phyloP scores from a whole-genome alignment of 108 stramenopile species.

The Poteriospumella lacustris region DNA sequence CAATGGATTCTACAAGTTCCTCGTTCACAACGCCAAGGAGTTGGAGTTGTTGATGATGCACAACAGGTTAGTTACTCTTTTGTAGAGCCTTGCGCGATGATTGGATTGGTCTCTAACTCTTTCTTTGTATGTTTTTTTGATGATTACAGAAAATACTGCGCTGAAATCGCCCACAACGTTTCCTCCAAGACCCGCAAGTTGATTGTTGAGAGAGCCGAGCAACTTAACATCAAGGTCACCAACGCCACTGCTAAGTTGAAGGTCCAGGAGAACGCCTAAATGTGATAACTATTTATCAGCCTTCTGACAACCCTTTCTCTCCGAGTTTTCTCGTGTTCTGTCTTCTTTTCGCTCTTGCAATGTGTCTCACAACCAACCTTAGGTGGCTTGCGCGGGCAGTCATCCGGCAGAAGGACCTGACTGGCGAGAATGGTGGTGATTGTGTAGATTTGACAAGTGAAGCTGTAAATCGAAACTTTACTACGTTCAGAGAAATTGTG shows the following conservation, averaged over 20 bases:
- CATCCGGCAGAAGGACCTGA: no score
- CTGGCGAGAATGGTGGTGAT: no score
- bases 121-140: slow-evolving; percentile 1
- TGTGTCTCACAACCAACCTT: no score
- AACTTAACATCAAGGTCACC: slow-evolving; percentile 86
- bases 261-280: slow-evolving; percentile 72
- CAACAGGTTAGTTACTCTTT: slow-evolving; percentile 80
- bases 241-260: slow-evolving; percentile 81
- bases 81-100: no score
- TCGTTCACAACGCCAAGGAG: slow-evolving; percentile 89
- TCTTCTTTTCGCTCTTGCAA: no score
- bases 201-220: slow-evolving; percentile 92
- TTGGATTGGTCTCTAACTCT: background rate
- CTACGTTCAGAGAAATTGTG: no score
- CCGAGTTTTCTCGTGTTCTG: no score
- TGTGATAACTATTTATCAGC: no score
- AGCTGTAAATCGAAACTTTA: no score
- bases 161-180: slow-evolving; percentile 91
- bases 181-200: slow-evolving; percentile 80
- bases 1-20: slow-evolving; percentile 95
- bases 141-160: slow-evolving; percentile 77
- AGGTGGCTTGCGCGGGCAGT: no score
- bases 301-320: no score
- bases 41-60: slow-evolving; percentile 99
- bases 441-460: no score